Evolutionary conservation across 1,284 basidiomycete genomes (phyloP).

Genomic region (Heterobasidion irregulare): DNA sequence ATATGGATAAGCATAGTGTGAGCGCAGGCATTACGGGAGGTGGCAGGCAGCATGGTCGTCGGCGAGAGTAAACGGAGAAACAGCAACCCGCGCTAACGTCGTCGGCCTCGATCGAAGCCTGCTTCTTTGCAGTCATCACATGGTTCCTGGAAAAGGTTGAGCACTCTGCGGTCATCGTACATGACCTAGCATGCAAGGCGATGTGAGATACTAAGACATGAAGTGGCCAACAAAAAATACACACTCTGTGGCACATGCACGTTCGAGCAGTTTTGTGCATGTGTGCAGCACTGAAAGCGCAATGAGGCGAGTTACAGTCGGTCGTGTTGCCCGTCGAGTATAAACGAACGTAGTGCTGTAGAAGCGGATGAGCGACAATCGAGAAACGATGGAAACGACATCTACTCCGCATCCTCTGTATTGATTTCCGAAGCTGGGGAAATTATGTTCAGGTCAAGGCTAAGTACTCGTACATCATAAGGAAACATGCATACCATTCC

Average conservation of each 20-base stretch:
- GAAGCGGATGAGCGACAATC: no score
- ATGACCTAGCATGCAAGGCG: constrained; percentile 21
- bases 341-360: constrained; percentile 43
- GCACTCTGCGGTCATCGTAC: constrained; percentile 31
- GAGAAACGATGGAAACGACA: no score
- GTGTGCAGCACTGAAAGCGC: constrained; percentile 34
- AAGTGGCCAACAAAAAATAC: neutral
- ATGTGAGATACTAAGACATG: neutral
- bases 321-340: constrained; percentile 36
- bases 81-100: constrained; percentile 2
- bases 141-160: constrained; percentile 40
- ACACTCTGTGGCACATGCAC: constrained; percentile 24
- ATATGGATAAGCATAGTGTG: neutral
- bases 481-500: no score
- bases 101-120: constrained; percentile 19
- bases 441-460: neutral
- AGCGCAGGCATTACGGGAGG: no score
- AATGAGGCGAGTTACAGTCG: constrained; percentile 33
- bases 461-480: neutral
- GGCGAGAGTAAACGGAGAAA: neutral
- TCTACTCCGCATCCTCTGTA: constrained; percentile 46
- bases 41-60: neutral
- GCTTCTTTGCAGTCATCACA: constrained; percentile 36
- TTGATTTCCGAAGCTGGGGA: constrained; percentile 46
- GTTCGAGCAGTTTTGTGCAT: constrained; percentile 33